Conservation (phyloP, 768 basidiomycete species). For the Tulasnella sp. region DNA sequence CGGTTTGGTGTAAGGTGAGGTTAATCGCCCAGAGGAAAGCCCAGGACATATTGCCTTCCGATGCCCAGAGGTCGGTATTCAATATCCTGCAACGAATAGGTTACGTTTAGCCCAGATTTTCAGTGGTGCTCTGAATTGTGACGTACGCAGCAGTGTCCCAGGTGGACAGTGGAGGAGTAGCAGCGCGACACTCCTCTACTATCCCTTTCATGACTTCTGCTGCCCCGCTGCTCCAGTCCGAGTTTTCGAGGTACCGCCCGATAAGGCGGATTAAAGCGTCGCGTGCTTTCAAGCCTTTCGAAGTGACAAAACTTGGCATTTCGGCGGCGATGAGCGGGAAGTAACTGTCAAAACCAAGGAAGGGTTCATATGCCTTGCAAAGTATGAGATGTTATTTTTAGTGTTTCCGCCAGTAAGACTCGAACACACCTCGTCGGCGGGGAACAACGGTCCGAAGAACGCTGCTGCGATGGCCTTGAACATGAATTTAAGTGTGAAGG, state of each 20-base stretch:
- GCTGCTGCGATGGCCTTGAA: slow-evolving; percentile 8
- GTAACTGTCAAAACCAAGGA: slow-evolving; percentile 16
- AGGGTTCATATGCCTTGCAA: not conserved
- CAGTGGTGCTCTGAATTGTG: not conserved
- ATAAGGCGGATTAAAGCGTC: not conserved
- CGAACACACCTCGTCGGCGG: not conserved
- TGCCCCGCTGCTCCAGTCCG: not conserved
- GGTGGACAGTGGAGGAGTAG: not conserved
- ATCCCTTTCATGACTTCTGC: not conserved
- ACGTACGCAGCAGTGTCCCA: not conserved
- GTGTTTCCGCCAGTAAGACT: not conserved
- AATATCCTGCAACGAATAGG: not conserved
- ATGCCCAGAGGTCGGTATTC: slow-evolving; percentile 15
- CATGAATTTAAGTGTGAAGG: not conserved
- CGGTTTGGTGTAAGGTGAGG: slow-evolving; percentile 1
- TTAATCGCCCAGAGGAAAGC: slow-evolving; percentile 10
- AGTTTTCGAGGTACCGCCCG: not conserved
- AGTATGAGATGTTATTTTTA: not conserved
- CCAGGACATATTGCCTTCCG: slow-evolving; percentile 15
- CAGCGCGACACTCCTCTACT: not conserved
- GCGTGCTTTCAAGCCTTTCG: not conserved
- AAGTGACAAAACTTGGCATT: slow-evolving; percentile 11
- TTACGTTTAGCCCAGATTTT: not conserved
- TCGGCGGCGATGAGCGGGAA: slow-evolving; percentile 13
- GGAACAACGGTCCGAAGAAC: slow-evolving; percentile 15